Conservation (phyloP, 208 protist species). For the Trypanosoma rangeli region DNA sequence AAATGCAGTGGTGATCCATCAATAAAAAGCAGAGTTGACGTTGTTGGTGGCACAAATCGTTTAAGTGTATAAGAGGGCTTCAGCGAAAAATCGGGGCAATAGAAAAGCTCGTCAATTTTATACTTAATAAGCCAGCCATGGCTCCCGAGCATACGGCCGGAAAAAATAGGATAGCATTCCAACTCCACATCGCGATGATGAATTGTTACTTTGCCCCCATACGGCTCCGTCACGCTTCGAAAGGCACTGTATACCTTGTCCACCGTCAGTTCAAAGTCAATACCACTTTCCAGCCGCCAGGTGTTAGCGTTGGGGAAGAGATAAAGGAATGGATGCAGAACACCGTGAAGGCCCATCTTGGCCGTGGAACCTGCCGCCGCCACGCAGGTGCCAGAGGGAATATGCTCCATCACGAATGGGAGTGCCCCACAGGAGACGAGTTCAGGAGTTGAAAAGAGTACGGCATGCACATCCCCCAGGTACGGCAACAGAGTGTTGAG, state of each 20-base stretch:
- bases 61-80: constrained; percentile 78
- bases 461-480: constrained; percentile 51
- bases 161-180: constrained; percentile 63
- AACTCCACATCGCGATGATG: constrained; percentile 55
- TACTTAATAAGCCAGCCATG: constrained; percentile 83
- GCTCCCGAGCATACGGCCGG: constrained; percentile 74
- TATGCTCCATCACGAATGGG: constrained; percentile 76
- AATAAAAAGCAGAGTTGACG: constrained; percentile 68
- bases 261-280: constrained; percentile 65
- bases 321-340: constrained; percentile 80
- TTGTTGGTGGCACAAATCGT: constrained; percentile 67
- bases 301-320: constrained; percentile 67
- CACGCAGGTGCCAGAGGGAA: constrained; percentile 62
- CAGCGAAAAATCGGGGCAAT: constrained; percentile 85
- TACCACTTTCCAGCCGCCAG: constrained; percentile 36
- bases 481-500: constrained; percentile 54
- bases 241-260: constrained; percentile 88
- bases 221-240: constrained; percentile 74
- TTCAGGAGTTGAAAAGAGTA: constrained; percentile 80
- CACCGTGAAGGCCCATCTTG: constrained; percentile 78
- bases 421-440: constrained; percentile 79
- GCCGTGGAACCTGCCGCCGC: constrained; percentile 60
- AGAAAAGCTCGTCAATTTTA: constrained; percentile 89
- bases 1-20: constrained; percentile 51
- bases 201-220: constrained; percentile 71